phyloP scores from a whole-genome alignment of 2,329 filamentous ascomycete species.

The Fusarium sp. region DNA sequence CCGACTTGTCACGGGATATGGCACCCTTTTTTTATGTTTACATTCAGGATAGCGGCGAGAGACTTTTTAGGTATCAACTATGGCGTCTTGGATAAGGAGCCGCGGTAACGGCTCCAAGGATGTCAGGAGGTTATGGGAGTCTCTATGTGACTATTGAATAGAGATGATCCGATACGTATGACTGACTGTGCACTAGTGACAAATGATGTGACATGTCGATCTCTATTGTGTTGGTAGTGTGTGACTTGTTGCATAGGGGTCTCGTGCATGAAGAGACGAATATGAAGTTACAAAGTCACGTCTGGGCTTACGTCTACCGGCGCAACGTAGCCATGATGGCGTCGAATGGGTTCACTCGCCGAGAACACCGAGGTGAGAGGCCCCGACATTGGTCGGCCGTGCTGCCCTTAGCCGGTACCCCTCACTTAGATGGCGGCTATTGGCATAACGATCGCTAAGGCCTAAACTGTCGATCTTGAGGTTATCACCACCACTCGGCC shows the following conservation, averaged over 20 bases:
- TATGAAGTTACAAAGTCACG: too few species aligned
- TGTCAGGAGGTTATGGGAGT: constrained; percentile 48
- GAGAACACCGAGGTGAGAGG: background rate
- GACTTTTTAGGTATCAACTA: constrained; percentile 48
- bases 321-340: too few species aligned
- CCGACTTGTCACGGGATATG: constrained; percentile 44
- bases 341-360: too few species aligned
- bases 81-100: constrained; percentile 51
- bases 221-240: background rate
- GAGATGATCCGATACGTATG: constrained; percentile 45
- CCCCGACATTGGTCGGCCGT: background rate
- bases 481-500: constrained; percentile 35
- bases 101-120: constrained; percentile 50
- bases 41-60: constrained; percentile 42
- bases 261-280: background rate
- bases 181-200: constrained; percentile 3
- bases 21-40: constrained; percentile 45
- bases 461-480: constrained; percentile 32
- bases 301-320: too few species aligned
- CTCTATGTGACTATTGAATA: constrained; percentile 50
- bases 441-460: constrained; percentile 12
- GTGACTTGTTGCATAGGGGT: background rate
- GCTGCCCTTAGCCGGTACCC: constrained; percentile 8
- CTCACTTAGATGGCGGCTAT: constrained; percentile 7
- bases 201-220: constrained; percentile 11